phyloP scores from a whole-genome alignment of 257 asterid species.

The Gentiana straminea region DNA sequence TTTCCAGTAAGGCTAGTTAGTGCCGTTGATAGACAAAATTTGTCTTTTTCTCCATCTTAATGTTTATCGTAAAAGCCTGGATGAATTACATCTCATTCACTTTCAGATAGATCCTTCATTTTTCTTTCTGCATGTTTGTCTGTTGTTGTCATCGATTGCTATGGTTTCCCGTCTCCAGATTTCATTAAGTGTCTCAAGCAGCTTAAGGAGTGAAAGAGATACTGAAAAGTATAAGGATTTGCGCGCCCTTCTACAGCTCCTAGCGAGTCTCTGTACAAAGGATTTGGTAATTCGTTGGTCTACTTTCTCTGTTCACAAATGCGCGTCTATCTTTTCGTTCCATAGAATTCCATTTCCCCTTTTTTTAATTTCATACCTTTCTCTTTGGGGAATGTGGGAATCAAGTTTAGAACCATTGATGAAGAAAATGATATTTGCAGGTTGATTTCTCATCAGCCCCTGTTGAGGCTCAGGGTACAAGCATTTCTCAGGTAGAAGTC shows the following conservation, averaged over 20 bases:
- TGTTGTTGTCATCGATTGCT: neutral
- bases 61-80: too few relatives aligned
- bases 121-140: too few relatives aligned
- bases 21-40: too few relatives aligned
- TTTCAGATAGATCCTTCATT: too few relatives aligned
- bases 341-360: constrained; percentile 1
- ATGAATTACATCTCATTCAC: too few relatives aligned
- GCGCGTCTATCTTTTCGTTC: neutral
- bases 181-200: constrained; percentile 63
- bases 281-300: constrained; percentile 50
- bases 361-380: neutral
- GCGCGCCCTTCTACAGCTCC: constrained; percentile 81
- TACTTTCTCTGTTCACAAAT: neutral
- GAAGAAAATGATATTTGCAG: constrained; percentile 29
- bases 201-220: constrained; percentile 69
- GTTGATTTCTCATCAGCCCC: constrained; percentile 87
- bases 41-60: too few relatives aligned
- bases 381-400: neutral
- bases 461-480: constrained; percentile 65
- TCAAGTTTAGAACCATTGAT: constrained; percentile 12
- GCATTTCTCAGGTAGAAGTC: constrained; percentile 67
- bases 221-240: constrained; percentile 82
- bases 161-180: constrained; percentile 35
- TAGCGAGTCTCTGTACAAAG: constrained; percentile 75
- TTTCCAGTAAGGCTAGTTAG: too few relatives aligned